phyloP scores from a whole-genome alignment of 2,329 filamentous ascomycete species.

The Alternaria metachromatica region DNA sequence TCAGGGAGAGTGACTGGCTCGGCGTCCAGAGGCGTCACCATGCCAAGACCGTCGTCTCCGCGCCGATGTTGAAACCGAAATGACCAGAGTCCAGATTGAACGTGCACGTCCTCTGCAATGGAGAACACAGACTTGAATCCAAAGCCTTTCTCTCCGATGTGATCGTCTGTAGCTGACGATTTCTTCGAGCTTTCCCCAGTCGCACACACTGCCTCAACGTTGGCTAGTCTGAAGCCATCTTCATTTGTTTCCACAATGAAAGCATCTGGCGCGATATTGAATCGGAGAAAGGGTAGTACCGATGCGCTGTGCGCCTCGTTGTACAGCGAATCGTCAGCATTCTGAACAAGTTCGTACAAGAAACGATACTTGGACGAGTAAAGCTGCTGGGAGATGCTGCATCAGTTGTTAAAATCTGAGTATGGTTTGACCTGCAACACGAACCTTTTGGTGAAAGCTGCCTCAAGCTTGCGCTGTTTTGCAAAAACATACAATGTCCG shows the following conservation, averaged over 20 bases:
- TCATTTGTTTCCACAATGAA: slow-evolving; percentile 56
- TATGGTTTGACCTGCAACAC: neutral
- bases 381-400: slow-evolving; percentile 28
- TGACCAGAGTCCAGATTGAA: slow-evolving; percentile 50
- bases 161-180: slow-evolving; percentile 14
- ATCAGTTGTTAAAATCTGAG: neutral
- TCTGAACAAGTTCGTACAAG: slow-evolving; percentile 48
- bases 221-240: slow-evolving; percentile 49
- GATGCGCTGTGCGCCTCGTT: neutral
- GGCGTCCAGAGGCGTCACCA: slow-evolving; percentile 55
- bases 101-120: slow-evolving; percentile 44
- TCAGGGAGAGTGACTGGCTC: slow-evolving; percentile 7
- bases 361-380: slow-evolving; percentile 36
- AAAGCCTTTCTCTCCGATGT: slow-evolving; percentile 49
- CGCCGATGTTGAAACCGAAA: slow-evolving; percentile 45
- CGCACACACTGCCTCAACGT: slow-evolving; percentile 50
- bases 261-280: slow-evolving; percentile 21
- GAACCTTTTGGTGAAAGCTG: slow-evolving; percentile 24
- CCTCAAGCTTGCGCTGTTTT: slow-evolving; percentile 19
- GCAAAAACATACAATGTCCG: slow-evolving; percentile 9
- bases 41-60: slow-evolving; percentile 58
- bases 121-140: slow-evolving; percentile 49
- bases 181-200: slow-evolving; percentile 49
- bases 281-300: slow-evolving; percentile 26
- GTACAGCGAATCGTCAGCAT: slow-evolving; percentile 53